A percentile compares a stretch with the other conserved stretches of the same genome.
phyloP scores from a whole-genome alignment of 805 yeast species.

The Saturnispora hagleri region DNA sequence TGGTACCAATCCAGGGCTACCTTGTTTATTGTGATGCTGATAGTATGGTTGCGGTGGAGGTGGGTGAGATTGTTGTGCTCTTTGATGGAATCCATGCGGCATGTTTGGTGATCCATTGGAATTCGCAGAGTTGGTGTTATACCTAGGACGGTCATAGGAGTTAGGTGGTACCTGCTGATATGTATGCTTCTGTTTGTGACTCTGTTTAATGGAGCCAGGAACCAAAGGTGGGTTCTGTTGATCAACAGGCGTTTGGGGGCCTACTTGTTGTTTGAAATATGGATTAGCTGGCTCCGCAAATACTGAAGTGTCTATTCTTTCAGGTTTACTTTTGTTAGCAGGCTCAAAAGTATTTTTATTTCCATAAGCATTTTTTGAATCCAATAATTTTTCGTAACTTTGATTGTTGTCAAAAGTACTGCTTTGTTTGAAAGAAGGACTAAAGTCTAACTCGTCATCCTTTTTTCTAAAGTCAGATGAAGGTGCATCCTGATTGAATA shows the following conservation, averaged over 20 bases:
- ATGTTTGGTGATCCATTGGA: not conserved
- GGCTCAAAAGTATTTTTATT: not conserved
- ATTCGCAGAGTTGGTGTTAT: not conserved
- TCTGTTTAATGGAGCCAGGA: not conserved
- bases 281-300: conserved; percentile 12
- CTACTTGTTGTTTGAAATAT: conserved; percentile 5
- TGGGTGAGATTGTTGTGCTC: conserved; percentile 5
- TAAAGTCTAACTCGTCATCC: conserved; percentile 2
- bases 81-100: not conserved
- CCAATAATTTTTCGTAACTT: not conserved
- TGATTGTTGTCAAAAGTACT: not conserved
- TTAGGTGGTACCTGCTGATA: not conserved
- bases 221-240: conserved; percentile 11
- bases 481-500: not conserved
- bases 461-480: not conserved
- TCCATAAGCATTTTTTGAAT: not conserved
- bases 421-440: conserved; percentile 1
- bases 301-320: conserved; percentile 1
- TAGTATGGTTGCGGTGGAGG: conserved; percentile 7
- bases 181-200: not conserved
- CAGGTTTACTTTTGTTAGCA: not conserved
- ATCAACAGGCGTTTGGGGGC: conserved; percentile 11
- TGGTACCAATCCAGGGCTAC: conserved; percentile 11
- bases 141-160: not conserved
- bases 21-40: conserved; percentile 8